Percentiles rank a stretch among this genome's conserved stretches.
phyloP scores from a whole-genome alignment of 805 yeast species.

The Candida tibetensis region DNA sequence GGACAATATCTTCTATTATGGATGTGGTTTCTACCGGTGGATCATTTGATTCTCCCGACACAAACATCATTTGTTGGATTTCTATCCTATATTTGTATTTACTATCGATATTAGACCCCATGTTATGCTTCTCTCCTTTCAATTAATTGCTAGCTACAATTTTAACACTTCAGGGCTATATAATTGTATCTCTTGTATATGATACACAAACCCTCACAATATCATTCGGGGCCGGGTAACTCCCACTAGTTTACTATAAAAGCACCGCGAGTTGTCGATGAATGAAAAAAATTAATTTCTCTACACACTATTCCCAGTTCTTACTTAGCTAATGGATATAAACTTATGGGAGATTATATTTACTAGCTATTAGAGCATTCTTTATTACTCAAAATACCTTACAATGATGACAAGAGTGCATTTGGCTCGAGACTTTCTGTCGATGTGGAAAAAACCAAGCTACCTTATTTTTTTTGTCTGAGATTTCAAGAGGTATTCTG shows the following conservation, averaged over 20 bases:
- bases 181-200: no score
- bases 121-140: not conserved
- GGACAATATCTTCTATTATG: slow-evolving; percentile 91
- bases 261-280: not conserved
- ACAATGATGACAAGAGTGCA: slow-evolving; percentile 95
- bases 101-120: slow-evolving; percentile 15
- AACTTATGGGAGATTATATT: not conserved
- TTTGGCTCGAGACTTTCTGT: slow-evolving; percentile 98
- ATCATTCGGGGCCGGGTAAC: not conserved
- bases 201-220: not conserved
- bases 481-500: slow-evolving; percentile 17
- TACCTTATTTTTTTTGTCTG: slow-evolving; percentile 80
- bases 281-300: not conserved
- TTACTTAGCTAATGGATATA: not conserved
- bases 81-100: slow-evolving; percentile 82
- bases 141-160: slow-evolving; percentile 1
- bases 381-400: slow-evolving; percentile 5
- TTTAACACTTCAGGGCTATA: not conserved
- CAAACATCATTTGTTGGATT: slow-evolving; percentile 98
- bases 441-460: slow-evolving; percentile 99
- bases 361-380: not conserved
- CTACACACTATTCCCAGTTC: not conserved
- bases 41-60: slow-evolving; percentile 90
- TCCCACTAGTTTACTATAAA: not conserved
- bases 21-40: slow-evolving; percentile 91